These are phyloP conservation scores for Penicillium taxi DNA, from an alignment of 495 filamentous ascomycete genomes.

Conservation along the genomic window DNA sequence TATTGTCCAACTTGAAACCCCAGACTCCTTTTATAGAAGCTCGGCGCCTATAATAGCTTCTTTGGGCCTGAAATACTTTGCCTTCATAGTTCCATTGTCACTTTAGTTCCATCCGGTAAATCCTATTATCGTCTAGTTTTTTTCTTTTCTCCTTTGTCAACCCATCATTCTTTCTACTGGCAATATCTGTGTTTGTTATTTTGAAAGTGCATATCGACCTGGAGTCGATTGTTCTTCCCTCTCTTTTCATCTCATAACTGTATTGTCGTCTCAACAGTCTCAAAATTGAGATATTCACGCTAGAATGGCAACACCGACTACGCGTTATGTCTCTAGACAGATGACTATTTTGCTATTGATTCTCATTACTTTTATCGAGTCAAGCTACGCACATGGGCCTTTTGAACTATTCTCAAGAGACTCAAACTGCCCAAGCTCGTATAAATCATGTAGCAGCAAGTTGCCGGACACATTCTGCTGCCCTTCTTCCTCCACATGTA, in stretches of 20 bases:
- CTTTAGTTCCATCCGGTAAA: too few species aligned
- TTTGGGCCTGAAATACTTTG: too few species aligned
- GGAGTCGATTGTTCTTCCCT: background rate
- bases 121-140: background rate
- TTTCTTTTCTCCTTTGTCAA: background rate
- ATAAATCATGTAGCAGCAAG: constrained; percentile 43
- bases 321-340: constrained; percentile 1
- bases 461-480: constrained; percentile 76
- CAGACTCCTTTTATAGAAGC: constrained; percentile 18
- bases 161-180: constrained; percentile 3
- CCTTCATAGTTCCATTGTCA: too few species aligned
- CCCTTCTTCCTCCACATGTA: constrained; percentile 50
- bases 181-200: constrained; percentile 1
- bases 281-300: background rate
- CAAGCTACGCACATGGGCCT: constrained; percentile 24
- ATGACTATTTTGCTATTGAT: constrained; percentile 24
- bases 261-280: background rate
- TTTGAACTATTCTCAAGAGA: constrained; percentile 27
- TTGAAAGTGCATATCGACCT: background rate
- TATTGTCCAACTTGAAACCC: constrained; percentile 17
- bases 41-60: constrained; percentile 24
- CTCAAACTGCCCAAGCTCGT: constrained; percentile 38
- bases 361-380: constrained; percentile 16
- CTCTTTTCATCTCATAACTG: background rate
- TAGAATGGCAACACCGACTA: constrained; percentile 17